phyloP scores from a whole-genome alignment of 371 early-diverging fungal species.

The Mycotypha africana region DNA sequence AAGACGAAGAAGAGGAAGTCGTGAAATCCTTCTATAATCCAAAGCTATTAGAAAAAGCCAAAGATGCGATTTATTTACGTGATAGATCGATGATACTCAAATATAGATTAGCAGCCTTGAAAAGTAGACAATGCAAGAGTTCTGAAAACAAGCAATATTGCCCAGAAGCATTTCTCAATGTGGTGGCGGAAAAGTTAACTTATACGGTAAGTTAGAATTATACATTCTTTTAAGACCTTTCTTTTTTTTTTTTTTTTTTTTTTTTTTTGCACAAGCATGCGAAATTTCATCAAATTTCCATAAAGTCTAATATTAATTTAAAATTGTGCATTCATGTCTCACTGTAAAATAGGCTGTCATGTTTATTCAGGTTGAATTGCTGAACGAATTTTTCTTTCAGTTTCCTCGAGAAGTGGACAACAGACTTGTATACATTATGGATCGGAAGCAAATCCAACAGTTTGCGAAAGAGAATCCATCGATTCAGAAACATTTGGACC shows the following conservation, averaged over 20 bases:
- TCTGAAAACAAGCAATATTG: slow-evolving; percentile 77
- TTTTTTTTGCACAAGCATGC: no score
- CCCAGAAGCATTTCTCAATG: slow-evolving; percentile 85
- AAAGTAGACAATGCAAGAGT: slow-evolving; percentile 69
- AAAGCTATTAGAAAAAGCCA: slow-evolving; percentile 71
- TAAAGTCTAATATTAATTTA: no score
- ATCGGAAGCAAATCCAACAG: slow-evolving; percentile 61
- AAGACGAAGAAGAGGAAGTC: slow-evolving; percentile 37
- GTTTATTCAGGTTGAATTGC: slow-evolving; percentile 93
- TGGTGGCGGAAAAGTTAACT: slow-evolving; percentile 88
- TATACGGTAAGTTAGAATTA: slow-evolving; percentile 49
- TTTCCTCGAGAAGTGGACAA: slow-evolving; percentile 90
- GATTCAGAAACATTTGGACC: slow-evolving; percentile 73
- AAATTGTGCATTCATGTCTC: no score
- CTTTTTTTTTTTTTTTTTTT: not conserved
- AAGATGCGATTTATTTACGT: slow-evolving; percentile 69
- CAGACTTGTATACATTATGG: slow-evolving; percentile 66
- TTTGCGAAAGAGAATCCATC: slow-evolving; percentile 89
- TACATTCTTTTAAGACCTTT: no score
- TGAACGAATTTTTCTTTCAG: slow-evolving; percentile 96
- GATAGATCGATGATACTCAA: slow-evolving; percentile 71
- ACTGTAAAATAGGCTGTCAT: slow-evolving; percentile 77
- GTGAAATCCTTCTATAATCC: slow-evolving; percentile 60
- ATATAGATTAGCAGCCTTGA: slow-evolving; percentile 73
- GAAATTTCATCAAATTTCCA: no score